Evolutionary conservation across 2,329 filamentous ascomycete species (phyloP).

Genomic region (Ceratocystis lukuohia): DNA sequence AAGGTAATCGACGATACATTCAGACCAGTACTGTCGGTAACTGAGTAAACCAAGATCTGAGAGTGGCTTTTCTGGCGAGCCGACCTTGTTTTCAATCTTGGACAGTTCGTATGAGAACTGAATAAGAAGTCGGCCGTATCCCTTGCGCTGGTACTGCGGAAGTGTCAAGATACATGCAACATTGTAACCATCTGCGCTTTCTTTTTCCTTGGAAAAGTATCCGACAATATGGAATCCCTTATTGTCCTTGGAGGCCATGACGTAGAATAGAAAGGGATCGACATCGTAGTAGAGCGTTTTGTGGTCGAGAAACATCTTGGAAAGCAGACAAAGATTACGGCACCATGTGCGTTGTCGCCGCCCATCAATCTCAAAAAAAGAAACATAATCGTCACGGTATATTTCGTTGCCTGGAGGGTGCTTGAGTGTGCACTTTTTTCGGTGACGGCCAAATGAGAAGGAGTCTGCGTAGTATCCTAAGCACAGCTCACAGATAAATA

Average conservation of each 20-base stretch:
- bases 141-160: constrained; percentile 90
- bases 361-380: constrained; percentile 95
- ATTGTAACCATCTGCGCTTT: constrained; percentile 93
- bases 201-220: constrained; percentile 99
- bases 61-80: constrained; percentile 90
- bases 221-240: constrained; percentile 91
- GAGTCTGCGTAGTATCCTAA: constrained; percentile 76
- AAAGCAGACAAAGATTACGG: constrained; percentile 84
- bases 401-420: constrained; percentile 97
- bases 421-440: constrained; percentile 75
- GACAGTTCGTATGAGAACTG: constrained; percentile 96
- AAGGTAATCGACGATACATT: constrained; percentile 82
- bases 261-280: constrained; percentile 97
- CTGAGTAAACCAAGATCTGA: constrained; percentile 86
- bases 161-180: constrained; percentile 94
- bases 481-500: constrained; percentile 97
- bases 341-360: constrained; percentile 91
- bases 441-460: constrained; percentile 72
- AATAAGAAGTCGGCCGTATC: constrained; percentile 84
- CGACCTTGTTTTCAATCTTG: constrained; percentile 87
- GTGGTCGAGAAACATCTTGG: constrained; percentile 93
- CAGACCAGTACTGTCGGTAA: constrained; percentile 96
- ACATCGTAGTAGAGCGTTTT: constrained; percentile 99
- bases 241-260: constrained; percentile 83
- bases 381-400: constrained; percentile 85